Evolutionary conservation across 495 filamentous ascomycete species (phyloP), one percentile per base, ranked within the genome.

Genomic region (Aspergillus mulundensis): DNA sequence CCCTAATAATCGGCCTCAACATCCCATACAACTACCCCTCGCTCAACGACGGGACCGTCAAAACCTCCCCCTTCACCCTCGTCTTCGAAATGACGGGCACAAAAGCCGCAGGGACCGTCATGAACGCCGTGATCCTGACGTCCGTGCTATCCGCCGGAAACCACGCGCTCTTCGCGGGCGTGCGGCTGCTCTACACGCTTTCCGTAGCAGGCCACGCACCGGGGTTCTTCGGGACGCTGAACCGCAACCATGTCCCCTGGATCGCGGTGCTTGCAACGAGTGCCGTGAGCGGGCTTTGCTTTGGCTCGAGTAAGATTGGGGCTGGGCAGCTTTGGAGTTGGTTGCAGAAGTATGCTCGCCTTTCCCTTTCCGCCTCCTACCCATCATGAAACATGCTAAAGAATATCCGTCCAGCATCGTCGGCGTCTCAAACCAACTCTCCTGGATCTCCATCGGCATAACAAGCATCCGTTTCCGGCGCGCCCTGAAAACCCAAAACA

Each of bases 391-490:
- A 4, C 19, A 24, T 42, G 43, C 46, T 36, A 36, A 46, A 7
- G 15, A n/a, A 34, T 16, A 0, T 3, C 32, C 12, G 28, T 10
- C 32, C 61, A 75, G 63, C 45, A 76, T 86, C 50, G 82, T 85
- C 40, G 82, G 82, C 12, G 83, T 86, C 12, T 84, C 81, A 0
- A 86, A 85, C 59, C 83, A 85, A 65, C 66, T 86, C 5, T 80
- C 79, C 34, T 86, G 83, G 83, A 75, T 81, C 56, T 74, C 75
- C 50, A 86, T 86, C 54, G 71, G 79, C 19, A 64, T 85, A 41
- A 78, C 82, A 5, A 84, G 81, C 4, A 68, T 86, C 36, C 78
- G 82, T 28, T 86, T 86, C 70, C 79, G 82, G 20, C 61, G 71
- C 14, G 83, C 72, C 12, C 66, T 86, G 47, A 73, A 72, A 48